phyloP scores from a whole-genome alignment of 371 early-diverging fungal genomes.

The Actinomortierella ambigua region DNA sequence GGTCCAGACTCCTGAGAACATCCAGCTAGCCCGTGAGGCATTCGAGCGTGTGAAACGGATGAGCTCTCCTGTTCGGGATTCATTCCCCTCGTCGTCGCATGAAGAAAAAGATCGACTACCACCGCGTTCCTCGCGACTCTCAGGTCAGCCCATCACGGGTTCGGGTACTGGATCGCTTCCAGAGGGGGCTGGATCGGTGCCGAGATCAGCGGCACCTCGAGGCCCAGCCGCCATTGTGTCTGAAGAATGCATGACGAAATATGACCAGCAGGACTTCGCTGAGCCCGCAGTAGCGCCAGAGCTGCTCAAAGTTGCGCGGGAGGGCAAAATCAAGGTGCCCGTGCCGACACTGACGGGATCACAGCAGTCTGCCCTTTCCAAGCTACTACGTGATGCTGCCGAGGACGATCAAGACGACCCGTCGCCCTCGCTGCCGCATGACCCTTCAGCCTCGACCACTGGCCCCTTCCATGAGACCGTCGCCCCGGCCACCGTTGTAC shows the following conservation, averaged over 20 bases:
- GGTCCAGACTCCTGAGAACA: constrained; percentile 31
- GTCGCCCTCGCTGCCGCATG: too few relatives aligned
- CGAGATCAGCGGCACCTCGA: background rate
- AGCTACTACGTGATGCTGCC: too few relatives aligned
- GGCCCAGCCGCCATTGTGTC: background rate
- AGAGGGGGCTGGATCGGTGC: too few relatives aligned
- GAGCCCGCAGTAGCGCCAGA: background rate
- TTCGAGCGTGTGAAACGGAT: constrained; percentile 33
- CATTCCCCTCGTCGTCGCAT: background rate
- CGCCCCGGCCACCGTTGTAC: constrained; percentile 2
- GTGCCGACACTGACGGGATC: background rate
- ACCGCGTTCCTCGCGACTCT: too few relatives aligned
- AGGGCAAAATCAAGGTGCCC: constrained; percentile 16
- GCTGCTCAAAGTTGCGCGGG: background rate
- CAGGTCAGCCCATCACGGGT: too few relatives aligned
- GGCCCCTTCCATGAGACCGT: constrained; percentile 3
- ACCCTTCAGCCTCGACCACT: too few relatives aligned
- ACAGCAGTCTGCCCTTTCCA: too few relatives aligned
- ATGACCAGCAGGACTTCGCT: background rate
- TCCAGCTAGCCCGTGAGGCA: constrained; percentile 31
- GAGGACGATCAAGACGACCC: too few relatives aligned
- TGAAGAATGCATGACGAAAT: background rate
- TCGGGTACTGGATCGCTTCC: too few relatives aligned
- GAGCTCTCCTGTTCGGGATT: constrained; percentile 27
- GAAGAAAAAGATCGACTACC: too few relatives aligned